Percentiles rank a stretch among this genome's conserved stretches.
Evolutionary conservation across 306 rosid species (phyloP).

Genomic region (Malus sieversii): DNA sequence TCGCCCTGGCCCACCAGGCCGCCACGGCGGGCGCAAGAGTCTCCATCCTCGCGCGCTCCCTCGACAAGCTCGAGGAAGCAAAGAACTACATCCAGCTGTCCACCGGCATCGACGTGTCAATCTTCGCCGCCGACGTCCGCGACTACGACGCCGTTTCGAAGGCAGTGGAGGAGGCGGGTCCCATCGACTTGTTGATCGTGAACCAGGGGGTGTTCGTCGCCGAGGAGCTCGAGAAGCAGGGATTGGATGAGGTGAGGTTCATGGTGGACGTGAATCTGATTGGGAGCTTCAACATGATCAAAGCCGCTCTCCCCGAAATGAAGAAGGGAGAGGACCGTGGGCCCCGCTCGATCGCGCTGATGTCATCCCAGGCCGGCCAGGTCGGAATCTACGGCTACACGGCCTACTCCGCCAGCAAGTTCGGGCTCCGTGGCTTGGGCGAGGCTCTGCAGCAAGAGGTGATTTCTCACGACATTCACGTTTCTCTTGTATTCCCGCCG

Average conservation of each 20-base stretch:
- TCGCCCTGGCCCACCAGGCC: slow-evolving; percentile 80
- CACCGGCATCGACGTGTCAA: slow-evolving; percentile 60
- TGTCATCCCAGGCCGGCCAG: slow-evolving; percentile 96
- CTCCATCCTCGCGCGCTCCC: slow-evolving; percentile 76
- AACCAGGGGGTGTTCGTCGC: slow-evolving; percentile 76
- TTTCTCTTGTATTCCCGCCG: slow-evolving; percentile 83
- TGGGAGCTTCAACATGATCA: slow-evolving; percentile 68
- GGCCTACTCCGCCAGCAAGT: slow-evolving; percentile 84
- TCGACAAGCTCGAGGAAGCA: slow-evolving; percentile 62
- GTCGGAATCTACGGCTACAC: slow-evolving; percentile 89
- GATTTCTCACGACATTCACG: slow-evolving; percentile 61
- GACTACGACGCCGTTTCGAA: slow-evolving; percentile 52
- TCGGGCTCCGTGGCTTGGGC: slow-evolving; percentile 86
- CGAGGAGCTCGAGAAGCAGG: slow-evolving; percentile 65
- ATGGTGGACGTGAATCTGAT: slow-evolving; percentile 75
- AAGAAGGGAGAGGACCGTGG: slow-evolving; percentile 43
- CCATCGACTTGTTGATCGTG: slow-evolving; percentile 61
- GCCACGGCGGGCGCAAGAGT: slow-evolving; percentile 77
- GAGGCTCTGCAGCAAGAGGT: slow-evolving; percentile 91
- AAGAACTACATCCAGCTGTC: slow-evolving; percentile 42
- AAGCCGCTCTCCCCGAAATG: slow-evolving; percentile 74
- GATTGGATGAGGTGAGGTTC: slow-evolving; percentile 64
- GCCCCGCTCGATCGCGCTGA: slow-evolving; percentile 68
- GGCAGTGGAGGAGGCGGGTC: slow-evolving; percentile 65
- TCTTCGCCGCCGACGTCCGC: slow-evolving; percentile 67